Base-by-base conservation (phyloP, 1,284 basidiomycete species). In the Ceratobasidium sp. region DNA sequence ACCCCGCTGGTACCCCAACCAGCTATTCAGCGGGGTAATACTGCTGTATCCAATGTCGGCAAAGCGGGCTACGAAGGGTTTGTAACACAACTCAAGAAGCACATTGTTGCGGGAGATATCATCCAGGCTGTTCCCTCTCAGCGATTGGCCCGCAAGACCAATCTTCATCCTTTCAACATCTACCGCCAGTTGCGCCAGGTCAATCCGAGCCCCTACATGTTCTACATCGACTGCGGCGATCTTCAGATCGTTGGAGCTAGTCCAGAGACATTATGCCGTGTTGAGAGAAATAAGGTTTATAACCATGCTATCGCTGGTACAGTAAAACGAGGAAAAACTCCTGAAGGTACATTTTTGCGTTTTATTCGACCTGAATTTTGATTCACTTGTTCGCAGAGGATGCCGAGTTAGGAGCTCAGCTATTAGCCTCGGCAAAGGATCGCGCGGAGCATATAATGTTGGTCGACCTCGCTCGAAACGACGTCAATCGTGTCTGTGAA, bases 301-400 rank as follows among this genome's bases (percentile, higher is more conserved):
- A 98, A 98, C 78, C 97, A 99, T 80, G 97, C 97, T 10, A 99
- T 99, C 74, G 97, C 97, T 0, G 97, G 97, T 5, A 99, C 97
- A 0, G 92, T 92, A 48, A 90, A 89, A 79, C 85, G 97, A 76
- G 97, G 97, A 0, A 89, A 91, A 80, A 94, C 89, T 4, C 82
- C 84, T 0, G 92, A 93, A 84, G 94, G 94, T 93, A 74, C 65
- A 88, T 21, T 57, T 12, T 55, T 36, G 70, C 72, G 28, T 14
- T 14, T 18, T 1, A 1, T 23, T 18, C 50, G 26, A 43, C 48
- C 58, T 8, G 72, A 14, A 41, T 62, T 30, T 28, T 45, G 16
- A 34, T 58, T 41, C 21, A 72, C n/a, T 43, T 21, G 32, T 65
- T 32, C 23, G 43, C 78, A 95, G 97, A 99, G 91, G 97, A 99